Base-by-base conservation (phyloP, 2,329 filamentous ascomycete species). In the Hymenotorrendiella dingleyae region DNA sequence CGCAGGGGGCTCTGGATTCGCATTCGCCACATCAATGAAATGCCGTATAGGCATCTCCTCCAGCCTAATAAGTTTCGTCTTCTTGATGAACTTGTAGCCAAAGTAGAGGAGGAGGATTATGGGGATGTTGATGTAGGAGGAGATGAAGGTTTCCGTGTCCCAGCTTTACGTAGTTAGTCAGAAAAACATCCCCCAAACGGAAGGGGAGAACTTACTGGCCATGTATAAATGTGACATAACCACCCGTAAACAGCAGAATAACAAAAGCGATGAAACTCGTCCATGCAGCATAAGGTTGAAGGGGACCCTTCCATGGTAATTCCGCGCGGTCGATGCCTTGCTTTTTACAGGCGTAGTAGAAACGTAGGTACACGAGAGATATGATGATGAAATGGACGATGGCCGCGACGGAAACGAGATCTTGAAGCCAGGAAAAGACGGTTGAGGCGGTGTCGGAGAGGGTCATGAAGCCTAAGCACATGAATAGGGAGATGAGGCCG, bases 381-480 rank as follows among this genome's bases (percentile, higher is more conserved):
- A 82, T 78, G 0, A 71, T 65, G 0, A 71, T 74, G 81, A 81
- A 85, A 2, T 76, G 79, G 9, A 85, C 69, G 26, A 85, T 56
- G 2, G 82, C 77, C 6, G 79, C 78, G 3, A 78, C 78, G 0
- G 79, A 72, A 1, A 79, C 82, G 32, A 85, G 59, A 41, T 76
- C 67, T n/a, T 83, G 71, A 6, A 84, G 64, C 78, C 80, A 85
- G 58, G 68, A 79, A 52, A 85, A 85, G 2, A 81, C 80, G 0
- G 71, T 77, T 48, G 80, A 62, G 0, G 54, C 74, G 51, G 72
- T 73, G 27, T 73, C 79, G 3, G 51, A 53, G 26, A 82, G 72
- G 59, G 84, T 86, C 63, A 89, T 75, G 66, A 80, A 89, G 0
- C 78, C 78, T 3, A 88, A 70, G 8, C 82, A 69, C n/a, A 79